Evolutionary conservation across 768 basidiomycete genomes (phyloP).

Genomic region (Omphalotus guepiniiformis): DNA sequence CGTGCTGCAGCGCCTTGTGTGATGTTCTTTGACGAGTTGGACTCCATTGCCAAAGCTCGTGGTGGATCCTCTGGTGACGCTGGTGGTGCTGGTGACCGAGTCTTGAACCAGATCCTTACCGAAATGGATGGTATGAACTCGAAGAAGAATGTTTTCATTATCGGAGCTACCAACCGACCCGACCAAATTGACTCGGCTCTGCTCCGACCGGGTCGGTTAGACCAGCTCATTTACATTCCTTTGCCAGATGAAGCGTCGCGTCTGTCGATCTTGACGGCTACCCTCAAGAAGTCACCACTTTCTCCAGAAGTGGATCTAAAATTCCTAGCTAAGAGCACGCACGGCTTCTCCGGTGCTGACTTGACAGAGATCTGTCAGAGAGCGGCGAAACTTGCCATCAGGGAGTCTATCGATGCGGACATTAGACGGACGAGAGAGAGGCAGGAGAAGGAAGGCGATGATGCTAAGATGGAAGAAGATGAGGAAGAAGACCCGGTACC

Average conservation of each 20-base stretch:
- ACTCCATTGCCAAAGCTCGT: constrained; percentile 97
- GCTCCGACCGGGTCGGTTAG: constrained; percentile 95
- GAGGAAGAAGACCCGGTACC: constrained; percentile 86
- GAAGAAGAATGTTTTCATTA: constrained; percentile 99
- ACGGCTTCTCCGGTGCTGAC: constrained; percentile 99
- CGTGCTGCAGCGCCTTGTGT: constrained; percentile 99
- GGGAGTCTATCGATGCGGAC: constrained; percentile 92
- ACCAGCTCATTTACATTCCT: constrained; percentile 99
- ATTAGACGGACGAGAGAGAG: constrained; percentile 75
- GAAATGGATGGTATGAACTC: constrained; percentile 99
- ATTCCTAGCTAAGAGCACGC: constrained; percentile 89
- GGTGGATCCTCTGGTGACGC: constrained; percentile 83
- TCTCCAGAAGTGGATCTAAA: constrained; percentile 74
- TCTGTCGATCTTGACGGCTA: constrained; percentile 85
- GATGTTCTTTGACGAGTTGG: constrained; percentile 99
- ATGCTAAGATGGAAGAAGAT: constrained; percentile 67
- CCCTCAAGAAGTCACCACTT: constrained; percentile 90
- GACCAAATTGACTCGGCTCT: constrained; percentile 94
- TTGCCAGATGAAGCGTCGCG: constrained; percentile 93
- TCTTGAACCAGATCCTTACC: constrained; percentile 93
- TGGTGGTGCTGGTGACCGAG: constrained; percentile 96
- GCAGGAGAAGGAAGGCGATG: constrained; percentile 72
- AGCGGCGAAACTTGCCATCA: constrained; percentile 94
- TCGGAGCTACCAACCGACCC: constrained; percentile 94
- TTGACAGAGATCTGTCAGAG: constrained; percentile 99